These are phyloP conservation scores for Trichosporon faecale DNA, from an alignment of 1,284 basidiomycete genomes.

Conservation along the genomic window DNA sequence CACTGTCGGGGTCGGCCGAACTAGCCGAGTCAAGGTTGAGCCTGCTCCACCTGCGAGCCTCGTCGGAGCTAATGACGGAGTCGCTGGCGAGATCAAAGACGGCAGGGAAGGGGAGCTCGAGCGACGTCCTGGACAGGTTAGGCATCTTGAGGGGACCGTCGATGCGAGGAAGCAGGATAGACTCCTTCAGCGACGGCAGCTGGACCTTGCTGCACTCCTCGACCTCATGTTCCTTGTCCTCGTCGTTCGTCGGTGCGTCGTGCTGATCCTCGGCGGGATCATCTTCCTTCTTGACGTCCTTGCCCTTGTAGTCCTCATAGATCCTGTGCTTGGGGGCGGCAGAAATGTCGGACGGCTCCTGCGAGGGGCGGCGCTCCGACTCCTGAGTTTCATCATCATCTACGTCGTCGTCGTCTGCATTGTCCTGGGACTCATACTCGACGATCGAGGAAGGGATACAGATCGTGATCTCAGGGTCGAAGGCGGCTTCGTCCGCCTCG, in stretches of 20 bases:
- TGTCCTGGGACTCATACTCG: slow-evolving; percentile 6
- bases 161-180: neutral
- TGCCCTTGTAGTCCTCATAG: neutral
- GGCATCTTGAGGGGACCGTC: neutral
- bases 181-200: neutral
- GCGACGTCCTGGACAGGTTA: neutral
- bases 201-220: neutral
- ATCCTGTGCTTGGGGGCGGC: neutral
- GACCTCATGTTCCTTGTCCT: neutral
- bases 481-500: neutral
- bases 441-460: slow-evolving; percentile 2
- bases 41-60: neutral
- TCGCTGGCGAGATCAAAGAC: neutral
- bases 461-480: slow-evolving; percentile 4
- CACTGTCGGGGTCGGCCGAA: neutral
- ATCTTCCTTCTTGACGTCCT: neutral
- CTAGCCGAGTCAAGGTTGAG: neutral
- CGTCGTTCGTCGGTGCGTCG: neutral
- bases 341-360: neutral
- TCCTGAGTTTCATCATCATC: neutral
- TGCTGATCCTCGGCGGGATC: neutral
- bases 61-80: neutral
- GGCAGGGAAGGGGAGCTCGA: neutral
- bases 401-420: neutral
- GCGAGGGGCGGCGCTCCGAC: neutral